phyloP scores from a whole-genome alignment of 306 rosid genomes.

The Casuarina cunninghamiana region DNA sequence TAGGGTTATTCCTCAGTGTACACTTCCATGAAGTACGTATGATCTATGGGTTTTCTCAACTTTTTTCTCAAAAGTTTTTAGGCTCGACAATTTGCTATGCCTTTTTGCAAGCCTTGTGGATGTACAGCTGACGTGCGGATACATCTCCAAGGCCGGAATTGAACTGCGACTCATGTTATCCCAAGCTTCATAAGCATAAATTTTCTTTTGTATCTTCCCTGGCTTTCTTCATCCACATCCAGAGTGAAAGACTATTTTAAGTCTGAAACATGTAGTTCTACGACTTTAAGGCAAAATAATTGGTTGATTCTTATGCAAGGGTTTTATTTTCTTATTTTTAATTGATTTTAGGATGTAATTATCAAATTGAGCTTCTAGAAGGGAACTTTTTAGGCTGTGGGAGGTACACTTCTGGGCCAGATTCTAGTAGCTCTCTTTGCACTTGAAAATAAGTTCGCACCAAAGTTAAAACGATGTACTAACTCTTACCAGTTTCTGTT shows the following conservation, averaged over 20 bases:
- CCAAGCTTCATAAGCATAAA: background rate
- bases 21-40: background rate
- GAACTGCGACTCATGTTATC: background rate
- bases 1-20: background rate
- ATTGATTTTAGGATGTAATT: no score
- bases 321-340: no score
- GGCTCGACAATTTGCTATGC: background rate
- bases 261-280: slow-evolving; percentile 28
- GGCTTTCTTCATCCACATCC: no score
- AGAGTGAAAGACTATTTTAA: background rate
- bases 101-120: background rate
- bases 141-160: background rate
- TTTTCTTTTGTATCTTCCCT: no score
- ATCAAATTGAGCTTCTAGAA: no score
- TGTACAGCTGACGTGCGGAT: background rate
- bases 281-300: no score
- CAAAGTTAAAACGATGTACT: no score
- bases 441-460: no score
- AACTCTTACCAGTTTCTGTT: no score
- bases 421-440: background rate
- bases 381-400: no score
- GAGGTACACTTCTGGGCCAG: no score
- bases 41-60: background rate
- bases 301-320: no score
- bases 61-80: background rate